These are phyloP conservation scores for Leishmania tarentolae DNA, from an alignment of 208 protist genomes.

Conservation along the genomic window DNA sequence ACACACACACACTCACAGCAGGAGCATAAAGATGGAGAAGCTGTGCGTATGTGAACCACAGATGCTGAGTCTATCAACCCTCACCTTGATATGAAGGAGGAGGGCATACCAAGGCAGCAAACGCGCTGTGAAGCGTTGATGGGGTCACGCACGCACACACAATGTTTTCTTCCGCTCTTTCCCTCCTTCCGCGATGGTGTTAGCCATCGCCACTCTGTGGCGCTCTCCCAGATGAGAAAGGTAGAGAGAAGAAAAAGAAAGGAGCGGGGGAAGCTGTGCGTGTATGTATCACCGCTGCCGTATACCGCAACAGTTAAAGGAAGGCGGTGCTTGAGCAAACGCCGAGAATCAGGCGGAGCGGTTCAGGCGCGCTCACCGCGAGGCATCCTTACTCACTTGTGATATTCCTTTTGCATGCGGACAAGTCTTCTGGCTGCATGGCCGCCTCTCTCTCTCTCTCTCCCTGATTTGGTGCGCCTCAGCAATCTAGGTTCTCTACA, in stretches of 20 bases:
- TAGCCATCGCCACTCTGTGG: background rate
- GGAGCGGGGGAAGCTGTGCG: background rate
- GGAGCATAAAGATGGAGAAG: background rate
- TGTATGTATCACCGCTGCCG: background rate
- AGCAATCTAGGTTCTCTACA: background rate
- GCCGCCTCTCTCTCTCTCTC: background rate
- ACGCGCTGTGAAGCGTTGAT: background rate
- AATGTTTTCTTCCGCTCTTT: background rate
- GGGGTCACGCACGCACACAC: background rate
- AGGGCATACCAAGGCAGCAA: background rate
- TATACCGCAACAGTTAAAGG: background rate
- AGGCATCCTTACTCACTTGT: background rate
- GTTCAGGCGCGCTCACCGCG: background rate
- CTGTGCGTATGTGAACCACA: background rate
- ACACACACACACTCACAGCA: too few species aligned
- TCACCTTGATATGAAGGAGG: background rate
- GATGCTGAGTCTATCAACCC: background rate
- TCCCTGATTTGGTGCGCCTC: background rate
- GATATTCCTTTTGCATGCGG: background rate
- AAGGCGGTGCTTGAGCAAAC: background rate
- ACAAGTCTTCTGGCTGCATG: background rate
- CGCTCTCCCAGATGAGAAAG: background rate
- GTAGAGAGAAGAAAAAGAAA: background rate
- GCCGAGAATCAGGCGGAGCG: background rate
- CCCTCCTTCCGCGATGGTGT: background rate